Base-by-base conservation (phyloP, 495 filamentous ascomycete genomes). In the Penicillium cataractarum region DNA sequence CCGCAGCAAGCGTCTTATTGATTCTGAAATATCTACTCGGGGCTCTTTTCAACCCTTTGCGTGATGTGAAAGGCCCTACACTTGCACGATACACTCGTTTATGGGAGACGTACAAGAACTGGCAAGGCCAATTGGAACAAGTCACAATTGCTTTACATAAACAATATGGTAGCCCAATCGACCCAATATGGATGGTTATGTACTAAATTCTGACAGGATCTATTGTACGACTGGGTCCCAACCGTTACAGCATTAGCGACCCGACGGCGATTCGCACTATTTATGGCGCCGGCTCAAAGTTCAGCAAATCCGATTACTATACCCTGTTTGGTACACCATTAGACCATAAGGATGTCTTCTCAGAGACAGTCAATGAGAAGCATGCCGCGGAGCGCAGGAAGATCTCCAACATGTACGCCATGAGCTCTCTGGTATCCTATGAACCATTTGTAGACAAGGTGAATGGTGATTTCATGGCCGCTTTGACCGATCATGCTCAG, bases 341-440 rank as follows among this genome's bases (percentile, higher is more conserved):
- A 15, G 33, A 37, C 33, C 33, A 37, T 12, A 37, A 37, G 33
- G 33, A 37, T 37, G 33, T 37, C 33, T 37, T 37, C 15, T 37
- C 33, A 15, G 33, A 50, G 22, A 50, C 9, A 26, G 13, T 7
- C 46, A 50, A 50, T 50, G 46, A 26, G 46, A 22, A 26, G 21
- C 46, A 50, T 50, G 46, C 46, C 0, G 7, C 8, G 19, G 22
- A 50, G 9, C 46, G 46, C 19, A 50, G 46, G 22, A 50, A 50
- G 46, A 26, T 50, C 12, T 22, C 46, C 46, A 24, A 22, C 6
- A 24, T 71, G 17, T 84, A 80, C 65, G 70, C 76, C 17, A 83
- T 84, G 80, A 73, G 71, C 7, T 66, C 71, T 9, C 58, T 84
- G 29, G 69, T 83, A 4, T 64, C 65, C 8, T 83, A 82, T 52